Evolutionary conservation across 1,284 basidiomycete species (phyloP), one percentile per base, ranked within the genome.

Genomic region (Fomitopsis palustris): DNA sequence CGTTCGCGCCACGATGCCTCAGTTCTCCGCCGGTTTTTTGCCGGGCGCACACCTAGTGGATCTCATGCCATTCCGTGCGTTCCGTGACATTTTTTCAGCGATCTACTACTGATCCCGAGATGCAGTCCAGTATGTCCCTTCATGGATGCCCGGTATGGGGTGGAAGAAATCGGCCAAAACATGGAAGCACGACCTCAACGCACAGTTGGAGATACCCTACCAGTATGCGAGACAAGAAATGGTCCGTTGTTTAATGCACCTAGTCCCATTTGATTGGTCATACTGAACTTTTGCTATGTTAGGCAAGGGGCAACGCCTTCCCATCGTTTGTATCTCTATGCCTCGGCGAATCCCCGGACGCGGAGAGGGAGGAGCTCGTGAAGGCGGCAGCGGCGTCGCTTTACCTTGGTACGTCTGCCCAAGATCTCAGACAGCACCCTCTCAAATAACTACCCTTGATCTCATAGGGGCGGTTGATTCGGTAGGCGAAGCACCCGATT

Each of bases 291-390:
- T 33, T 33, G 31, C 5, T 12, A 14, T 37, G 35, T 1, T 52
- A 74, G 72, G 67, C 66, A 12, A 60, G 62, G 9, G 73, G 73
- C 19, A 68, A 58, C 3, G 69, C 68, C 9, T 56, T 55, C n/a
- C 65, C 68, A 3, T 71, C 67, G 39, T 71, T 73, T 49, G 63
- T 67, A 2, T 62, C 68, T 2, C 55, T 62, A 14, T 54, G 66
- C 31, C 64, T 71, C 0, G 61, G 68, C 25, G 56, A 42, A 16
- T 63, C 65, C 7, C 42, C 58, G 25, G 63, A 59, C 42, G 56
- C 65, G 2, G 66, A 67, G 41, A 55, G 61, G n/a, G 72, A 72
- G 42, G 55, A 65, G 14, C 61, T 70, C 4, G 66, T 74, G 49
- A 72, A 73, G 57, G 63, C 64, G 53, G 61, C 67, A 1, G 66